phyloP scores from a whole-genome alignment of 495 filamentous ascomycete genomes.

The Letharia lupina region DNA sequence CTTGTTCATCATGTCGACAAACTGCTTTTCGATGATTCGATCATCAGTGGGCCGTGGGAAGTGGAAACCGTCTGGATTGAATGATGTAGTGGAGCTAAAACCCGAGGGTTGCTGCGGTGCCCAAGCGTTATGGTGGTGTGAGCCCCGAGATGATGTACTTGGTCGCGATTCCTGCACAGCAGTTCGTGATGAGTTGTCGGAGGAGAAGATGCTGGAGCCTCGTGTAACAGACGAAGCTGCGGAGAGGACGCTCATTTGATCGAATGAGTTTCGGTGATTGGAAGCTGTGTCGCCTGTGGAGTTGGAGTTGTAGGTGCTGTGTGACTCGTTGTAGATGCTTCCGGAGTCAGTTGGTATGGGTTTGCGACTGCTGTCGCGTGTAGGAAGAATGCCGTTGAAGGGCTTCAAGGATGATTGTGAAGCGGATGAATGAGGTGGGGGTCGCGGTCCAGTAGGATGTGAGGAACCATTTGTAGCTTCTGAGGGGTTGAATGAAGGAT shows the following conservation, averaged over 20 bases:
- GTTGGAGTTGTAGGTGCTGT: slow-evolving; percentile 57
- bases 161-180: slow-evolving; percentile 33
- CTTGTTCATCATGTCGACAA: slow-evolving; percentile 90
- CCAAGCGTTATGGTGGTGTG: slow-evolving; percentile 25
- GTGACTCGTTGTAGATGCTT: slow-evolving; percentile 41
- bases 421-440: slow-evolving; percentile 52
- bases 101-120: slow-evolving; percentile 37
- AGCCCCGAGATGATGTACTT: slow-evolving; percentile 22
- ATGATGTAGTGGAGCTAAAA: slow-evolving; percentile 42
- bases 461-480: slow-evolving; percentile 41
- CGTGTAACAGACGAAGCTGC: slow-evolving; percentile 51
- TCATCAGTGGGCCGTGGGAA: slow-evolving; percentile 73
- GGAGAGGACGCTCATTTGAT: slow-evolving; percentile 58
- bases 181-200: slow-evolving; percentile 55
- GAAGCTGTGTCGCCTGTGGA: slow-evolving; percentile 58
- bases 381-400: slow-evolving; percentile 30
- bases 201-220: slow-evolving; percentile 55
- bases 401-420: slow-evolving; percentile 57
- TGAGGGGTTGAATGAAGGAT: slow-evolving; percentile 62
- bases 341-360: slow-evolving; percentile 55
- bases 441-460: slow-evolving; percentile 59
- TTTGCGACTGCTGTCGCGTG: slow-evolving; percentile 58
- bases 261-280: slow-evolving; percentile 61
- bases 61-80: slow-evolving; percentile 50
- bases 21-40: slow-evolving; percentile 81